Evolutionary conservation across 345 rosid species (phyloP), one percentile per base, ranked within the genome.

Genomic region (Physaria fendleri): DNA sequence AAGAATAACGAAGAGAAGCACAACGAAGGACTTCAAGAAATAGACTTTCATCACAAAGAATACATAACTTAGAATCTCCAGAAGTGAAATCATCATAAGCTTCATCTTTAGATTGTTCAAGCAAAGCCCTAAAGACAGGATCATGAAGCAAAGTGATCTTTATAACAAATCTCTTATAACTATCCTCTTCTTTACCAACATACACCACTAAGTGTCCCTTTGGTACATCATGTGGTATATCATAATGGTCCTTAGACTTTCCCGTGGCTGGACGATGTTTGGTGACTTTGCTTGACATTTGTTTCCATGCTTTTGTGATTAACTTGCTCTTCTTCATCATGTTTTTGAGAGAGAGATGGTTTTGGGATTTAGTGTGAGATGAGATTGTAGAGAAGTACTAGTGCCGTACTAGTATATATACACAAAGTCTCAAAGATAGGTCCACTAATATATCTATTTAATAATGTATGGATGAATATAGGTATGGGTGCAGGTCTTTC

Each of bases 181-280:
- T 52, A 8, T 81, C 86, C 0, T 69, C 69, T 16, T 69, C 74
- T 46, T 55, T 69, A 7, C 96, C 98, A 10, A 85, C 95, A 38
- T 91, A 87, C 1, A 91, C 95, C 15, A 80, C 95, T 1, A 87
- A 47, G 63, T 87, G 95, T 39, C 96, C 96, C 63, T 81, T 91
- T 10, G 98, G 96, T 15, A 91, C 91, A 38, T 91, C 96, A 44
- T 65, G 67, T 11, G 98, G 97, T 54, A 85, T 87, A 8, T 54
- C 44, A 47, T 47, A 25, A 3, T 25, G 4, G 14, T 23, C 38
- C 24, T 41, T 41, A 35, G 34, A 24, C 12, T 54, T 30, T 30
- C 57, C 62, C 1, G 21, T 65, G 43, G 59, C 52, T 1, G 22
- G 13, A 4, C 40, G 22, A 13, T 40, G 57, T 8, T 60, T 54